phyloP scores from a whole-genome alignment of 2,329 filamentous ascomycete genomes.

The Paradendryphiella salina region DNA sequence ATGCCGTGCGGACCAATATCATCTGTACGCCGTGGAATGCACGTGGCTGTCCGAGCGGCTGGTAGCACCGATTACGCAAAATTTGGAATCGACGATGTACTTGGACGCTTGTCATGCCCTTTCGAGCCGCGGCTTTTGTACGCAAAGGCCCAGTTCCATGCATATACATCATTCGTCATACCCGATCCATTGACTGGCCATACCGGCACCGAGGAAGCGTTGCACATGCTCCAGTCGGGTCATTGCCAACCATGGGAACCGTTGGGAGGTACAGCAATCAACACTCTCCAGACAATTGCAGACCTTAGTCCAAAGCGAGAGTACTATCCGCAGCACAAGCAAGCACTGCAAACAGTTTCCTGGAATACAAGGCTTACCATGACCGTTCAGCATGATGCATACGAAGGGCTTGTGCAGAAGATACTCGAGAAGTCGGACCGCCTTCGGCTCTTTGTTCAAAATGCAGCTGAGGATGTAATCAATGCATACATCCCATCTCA shows the following conservation, averaged over 20 bases:
- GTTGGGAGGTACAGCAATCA: neutral
- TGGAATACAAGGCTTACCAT: constrained; percentile 49
- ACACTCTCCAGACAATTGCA: constrained; percentile 30
- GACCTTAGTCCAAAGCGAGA: constrained; percentile 39
- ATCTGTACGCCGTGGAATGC: constrained; percentile 42
- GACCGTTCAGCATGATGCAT: constrained; percentile 29
- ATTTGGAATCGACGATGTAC: constrained; percentile 57
- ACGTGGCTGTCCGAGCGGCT: constrained; percentile 48
- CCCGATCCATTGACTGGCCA: constrained; percentile 53
- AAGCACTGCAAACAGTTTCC: constrained; percentile 47
- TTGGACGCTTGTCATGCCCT: constrained; percentile 60
- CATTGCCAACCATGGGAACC: constrained; percentile 47
- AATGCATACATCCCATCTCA: constrained; percentile 13
- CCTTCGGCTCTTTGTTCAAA: constrained; percentile 15
- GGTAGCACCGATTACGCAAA: constrained; percentile 46
- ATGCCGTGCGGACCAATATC: constrained; percentile 52
- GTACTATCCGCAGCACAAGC: constrained; percentile 51
- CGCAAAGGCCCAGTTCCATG: constrained; percentile 61
- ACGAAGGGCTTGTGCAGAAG: constrained; percentile 13
- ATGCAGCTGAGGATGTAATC: constrained; percentile 11
- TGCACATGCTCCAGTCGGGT: constrained; percentile 54
- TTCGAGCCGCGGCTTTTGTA: constrained; percentile 59
- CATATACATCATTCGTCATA: constrained; percentile 55
- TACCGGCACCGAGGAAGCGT: constrained; percentile 60
- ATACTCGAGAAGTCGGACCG: constrained; percentile 19